These are phyloP conservation scores for Mortierella alpina DNA, from an alignment of 192 early-diverging fungal genomes.

Conservation along the genomic window DNA sequence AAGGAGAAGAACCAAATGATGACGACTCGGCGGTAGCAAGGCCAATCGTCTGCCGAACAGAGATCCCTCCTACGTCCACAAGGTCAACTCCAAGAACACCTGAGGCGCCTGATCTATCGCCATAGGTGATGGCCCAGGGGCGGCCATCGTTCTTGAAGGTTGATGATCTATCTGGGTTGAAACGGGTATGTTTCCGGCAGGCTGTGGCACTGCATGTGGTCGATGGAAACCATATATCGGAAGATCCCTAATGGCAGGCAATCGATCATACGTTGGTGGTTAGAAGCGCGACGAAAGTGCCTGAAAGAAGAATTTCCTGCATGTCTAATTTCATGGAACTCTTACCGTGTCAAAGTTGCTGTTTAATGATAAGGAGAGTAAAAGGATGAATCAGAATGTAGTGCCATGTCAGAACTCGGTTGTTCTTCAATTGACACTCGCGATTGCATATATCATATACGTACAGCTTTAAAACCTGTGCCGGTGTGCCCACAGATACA, in stretches of 20 bases:
- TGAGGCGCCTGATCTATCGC: slow-evolving; percentile 64
- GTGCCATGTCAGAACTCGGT: neutral
- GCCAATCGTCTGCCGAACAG: slow-evolving; percentile 69
- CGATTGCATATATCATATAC: neutral
- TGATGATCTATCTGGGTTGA: slow-evolving; percentile 57
- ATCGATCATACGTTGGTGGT: slow-evolving; percentile 23
- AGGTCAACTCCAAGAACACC: slow-evolving; percentile 60
- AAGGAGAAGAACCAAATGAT: slow-evolving; percentile 61
- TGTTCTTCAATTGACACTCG: neutral
- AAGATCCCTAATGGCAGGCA: slow-evolving; percentile 55
- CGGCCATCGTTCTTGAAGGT: slow-evolving; percentile 67
- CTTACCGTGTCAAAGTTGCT: slow-evolving; percentile 58
- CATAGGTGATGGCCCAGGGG: slow-evolving; percentile 71
- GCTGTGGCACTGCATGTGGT: slow-evolving; percentile 52
- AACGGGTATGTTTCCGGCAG: slow-evolving; percentile 61
- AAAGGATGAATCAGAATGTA: neutral
- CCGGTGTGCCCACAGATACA: slow-evolving; percentile 71
- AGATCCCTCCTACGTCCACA: slow-evolving; percentile 68
- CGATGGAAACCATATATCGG: slow-evolving; percentile 69
- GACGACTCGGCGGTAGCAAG: slow-evolving; percentile 66
- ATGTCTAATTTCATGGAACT: neutral
- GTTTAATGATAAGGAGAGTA: neutral
- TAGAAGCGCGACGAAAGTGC: too few relatives aligned
- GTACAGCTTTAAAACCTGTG: slow-evolving; percentile 64
- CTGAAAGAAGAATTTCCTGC: too few relatives aligned